Evolutionary conservation across 2,329 filamentous ascomycete species (phyloP), one percentile per base, ranked within the genome.

Genomic region (Fusarium succisae): DNA sequence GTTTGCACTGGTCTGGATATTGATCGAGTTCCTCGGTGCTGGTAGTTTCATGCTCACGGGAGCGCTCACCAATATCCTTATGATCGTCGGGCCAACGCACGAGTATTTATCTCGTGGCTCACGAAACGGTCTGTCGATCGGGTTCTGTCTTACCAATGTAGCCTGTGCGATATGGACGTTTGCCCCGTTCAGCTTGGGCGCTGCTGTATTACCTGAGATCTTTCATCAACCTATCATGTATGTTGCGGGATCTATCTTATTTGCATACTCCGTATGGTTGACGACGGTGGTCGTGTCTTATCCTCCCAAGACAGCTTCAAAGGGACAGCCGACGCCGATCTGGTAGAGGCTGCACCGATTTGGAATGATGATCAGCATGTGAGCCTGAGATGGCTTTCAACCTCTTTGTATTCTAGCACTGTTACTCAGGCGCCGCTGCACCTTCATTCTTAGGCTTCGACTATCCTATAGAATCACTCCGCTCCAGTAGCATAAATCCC

Each of bases 71-170:
- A 69, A 73, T 22, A 50, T 72, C 8, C 38, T 69, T 10, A 28
- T 66, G 13, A 50, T 58, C 4, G 5, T 73, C 4, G 69, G 71
- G 1, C 66, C 54, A 3, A 66, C 44, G 1, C 32, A 69, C 3
- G 71, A 63, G 13, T 66, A 50, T 17, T 20, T 73, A 0, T 20
- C 35, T 2, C 69, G 69, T 9, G 66, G 65, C 0, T 73, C 65
- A 7, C 24, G 69, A 22, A 43, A 61, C 1, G 65, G 61, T 2
- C 54, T 73, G 0, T 41, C 64, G 1, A 37, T 72, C 6, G 65
- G 61, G 3, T 66, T 63, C 22, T 69, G 55, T 15, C 53, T 72
- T 6, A 44, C 54, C 4, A 73, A 69, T 20, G 59, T 70, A 1
- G 22, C 58, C 6, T 60, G 65, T 5, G 41, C 20, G 1, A 30